phyloP scores from a whole-genome alignment of 1,139 yeast species.

The Groenewaldozyma auringiensis region DNA sequence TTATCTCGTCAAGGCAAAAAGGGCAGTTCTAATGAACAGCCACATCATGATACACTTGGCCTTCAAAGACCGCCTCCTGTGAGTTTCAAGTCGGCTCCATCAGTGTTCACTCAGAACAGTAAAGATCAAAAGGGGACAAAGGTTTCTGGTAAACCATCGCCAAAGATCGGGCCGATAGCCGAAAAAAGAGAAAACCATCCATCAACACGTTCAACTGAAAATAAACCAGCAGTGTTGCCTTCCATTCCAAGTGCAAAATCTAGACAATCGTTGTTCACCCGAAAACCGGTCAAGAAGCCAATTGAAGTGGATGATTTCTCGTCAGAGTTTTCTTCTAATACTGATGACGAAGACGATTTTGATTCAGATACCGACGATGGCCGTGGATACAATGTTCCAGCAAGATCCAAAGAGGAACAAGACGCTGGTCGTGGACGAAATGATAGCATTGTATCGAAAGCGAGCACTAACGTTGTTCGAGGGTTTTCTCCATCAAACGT shows the following conservation, averaged over 20 bases:
- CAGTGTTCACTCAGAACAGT: no score
- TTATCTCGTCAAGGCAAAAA: not conserved
- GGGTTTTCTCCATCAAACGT: conserved; percentile 39
- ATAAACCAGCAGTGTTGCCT: not conserved
- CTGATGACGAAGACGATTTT: not conserved
- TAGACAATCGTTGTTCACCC: conserved; percentile 5
- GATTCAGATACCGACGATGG: not conserved
- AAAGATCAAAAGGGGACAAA: no score
- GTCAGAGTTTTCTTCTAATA: conserved; percentile 1
- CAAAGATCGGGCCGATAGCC: not conserved
- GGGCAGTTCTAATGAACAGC: not conserved
- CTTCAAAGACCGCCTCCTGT: not conserved
- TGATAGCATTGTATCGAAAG: conserved; percentile 32
- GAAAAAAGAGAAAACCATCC: not conserved
- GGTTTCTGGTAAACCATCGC: not conserved
- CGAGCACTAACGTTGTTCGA: conserved; percentile 28
- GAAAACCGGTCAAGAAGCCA: conserved; percentile 5
- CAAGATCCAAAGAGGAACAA: no score
- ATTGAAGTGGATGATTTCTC: not conserved
- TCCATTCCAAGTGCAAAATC: not conserved
- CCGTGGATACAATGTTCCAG: not conserved
- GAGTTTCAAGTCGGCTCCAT: not conserved
- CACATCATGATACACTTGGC: not conserved
- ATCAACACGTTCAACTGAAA: not conserved
- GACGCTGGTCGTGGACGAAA: no score